Conservation (phyloP, 768 basidiomycete genomes). For the Tylopilus felleus region DNA sequence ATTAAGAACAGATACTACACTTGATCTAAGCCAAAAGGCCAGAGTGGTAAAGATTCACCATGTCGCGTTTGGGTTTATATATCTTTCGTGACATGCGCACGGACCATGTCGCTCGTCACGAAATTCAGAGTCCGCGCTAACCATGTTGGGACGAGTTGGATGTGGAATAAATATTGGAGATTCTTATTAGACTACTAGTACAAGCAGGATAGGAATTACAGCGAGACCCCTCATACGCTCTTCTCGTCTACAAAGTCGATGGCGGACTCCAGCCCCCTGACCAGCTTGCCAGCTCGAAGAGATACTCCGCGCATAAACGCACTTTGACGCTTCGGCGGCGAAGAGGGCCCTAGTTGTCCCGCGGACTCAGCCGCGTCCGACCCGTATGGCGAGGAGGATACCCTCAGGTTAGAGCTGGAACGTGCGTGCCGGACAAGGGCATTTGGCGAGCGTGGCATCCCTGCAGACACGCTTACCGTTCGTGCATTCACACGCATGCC, state of each 20-base stretch:
- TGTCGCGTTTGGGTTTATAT: constrained; percentile 8
- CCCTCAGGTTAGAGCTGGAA: constrained; percentile 28
- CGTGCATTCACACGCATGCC: not conserved
- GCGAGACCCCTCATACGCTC: not conserved
- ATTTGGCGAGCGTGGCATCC: not conserved
- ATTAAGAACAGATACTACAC: constrained; percentile 73
- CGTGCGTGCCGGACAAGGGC: constrained; percentile 18
- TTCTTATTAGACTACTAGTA: not conserved
- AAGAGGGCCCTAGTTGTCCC: constrained; percentile 5
- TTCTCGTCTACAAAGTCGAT: constrained; percentile 40
- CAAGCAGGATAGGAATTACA: not conserved
- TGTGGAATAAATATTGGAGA: not conserved
- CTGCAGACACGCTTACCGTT: not conserved
- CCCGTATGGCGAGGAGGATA: constrained; percentile 8
- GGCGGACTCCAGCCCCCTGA: constrained; percentile 37
- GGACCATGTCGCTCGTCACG: constrained; percentile 6
- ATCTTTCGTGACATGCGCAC: constrained; percentile 9
- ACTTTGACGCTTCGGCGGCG: constrained; percentile 25
- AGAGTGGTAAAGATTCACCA: constrained; percentile 15
- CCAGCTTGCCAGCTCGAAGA: constrained; percentile 34
- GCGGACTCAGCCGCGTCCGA: constrained; percentile 10
- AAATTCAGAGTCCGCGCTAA: not conserved
- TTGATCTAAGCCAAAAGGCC: constrained; percentile 74
- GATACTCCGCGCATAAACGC: constrained; percentile 34
- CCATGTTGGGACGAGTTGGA: not conserved